Base-by-base conservation (phyloP, 2,329 filamentous ascomycete genomes). In the Stemphylium vesicarium region DNA sequence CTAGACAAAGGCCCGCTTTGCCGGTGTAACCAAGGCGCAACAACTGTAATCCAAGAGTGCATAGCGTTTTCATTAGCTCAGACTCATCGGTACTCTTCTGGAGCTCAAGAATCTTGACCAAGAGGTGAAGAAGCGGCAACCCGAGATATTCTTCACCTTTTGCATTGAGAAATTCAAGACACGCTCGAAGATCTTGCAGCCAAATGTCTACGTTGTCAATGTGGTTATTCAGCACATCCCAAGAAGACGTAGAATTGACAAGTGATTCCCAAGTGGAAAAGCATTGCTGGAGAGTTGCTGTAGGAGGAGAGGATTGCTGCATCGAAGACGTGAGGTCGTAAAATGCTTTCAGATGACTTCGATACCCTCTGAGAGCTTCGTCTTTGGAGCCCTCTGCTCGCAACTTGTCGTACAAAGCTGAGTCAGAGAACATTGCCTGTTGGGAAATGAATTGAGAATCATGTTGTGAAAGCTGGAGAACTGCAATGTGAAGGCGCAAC, bases 1-100 rank as follows among this genome's bases (percentile, higher is more conserved):
- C 80, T 13, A 97, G 80, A 2, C 82, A 72, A 4, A 81, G 68
- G 6, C 80, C 80, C 40, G 86, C 85, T 65, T 84, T 84, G 38
- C 82, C 82, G 43, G 82, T 82, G 62, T 87, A 85, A 24, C 86
- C 87, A 56, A 88, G 78, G 4, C 80, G 78, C 38, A 85, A 77
- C 64, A 86, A 85, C 58, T 86, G 83, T 7, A 81, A 63, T 2
- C 81, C 82, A 6, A 87, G 73, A 12, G 77, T 74, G 59, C 75
- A 80, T 20, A 79, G 75, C 56, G 71, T 77, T 31, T 69, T 69
- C 38, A 80, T 76, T 20, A 77, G 73, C 52, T 75, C 75, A 2
- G 76, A 80, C 55, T 55, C 33, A 48, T 76, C 68, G 57, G 62
- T 56, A 3, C 63, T 60, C 16, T 74, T 69, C 40, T 78, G 76